Evolutionary conservation across 768 basidiomycete species (phyloP).

Genomic region (Suillus paluster): DNA sequence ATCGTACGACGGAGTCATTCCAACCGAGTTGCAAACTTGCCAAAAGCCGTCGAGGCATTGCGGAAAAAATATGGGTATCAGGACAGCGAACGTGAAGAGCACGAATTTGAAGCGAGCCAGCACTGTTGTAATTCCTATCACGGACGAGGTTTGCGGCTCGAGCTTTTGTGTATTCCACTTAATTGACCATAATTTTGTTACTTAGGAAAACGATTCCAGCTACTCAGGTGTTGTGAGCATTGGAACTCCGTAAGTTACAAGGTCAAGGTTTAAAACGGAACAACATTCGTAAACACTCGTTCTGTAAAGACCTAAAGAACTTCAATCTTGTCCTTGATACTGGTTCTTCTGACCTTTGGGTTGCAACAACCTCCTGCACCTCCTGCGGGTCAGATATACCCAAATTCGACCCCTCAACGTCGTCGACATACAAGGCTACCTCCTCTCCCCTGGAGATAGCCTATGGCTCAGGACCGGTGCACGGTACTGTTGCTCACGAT

Average conservation of each 20-base stretch:
- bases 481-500: constrained; percentile 59
- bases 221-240: constrained; percentile 60
- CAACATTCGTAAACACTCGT: background rate
- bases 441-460: constrained; percentile 41
- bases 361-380: constrained; percentile 57
- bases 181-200: background rate
- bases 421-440: constrained; percentile 40
- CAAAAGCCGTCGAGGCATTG: constrained; percentile 45
- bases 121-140: constrained; percentile 42
- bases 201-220: constrained; percentile 60
- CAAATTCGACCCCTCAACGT: constrained; percentile 47
- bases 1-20: constrained; percentile 42
- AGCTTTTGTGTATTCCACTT: background rate
- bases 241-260: constrained; percentile 63
- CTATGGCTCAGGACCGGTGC: constrained; percentile 75
- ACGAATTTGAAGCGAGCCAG: constrained; percentile 33
- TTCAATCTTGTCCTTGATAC: constrained; percentile 90
- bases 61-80: constrained; percentile 51
- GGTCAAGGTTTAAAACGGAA: background rate
- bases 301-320: constrained; percentile 54
- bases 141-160: constrained; percentile 51
- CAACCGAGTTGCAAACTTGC: constrained; percentile 39
- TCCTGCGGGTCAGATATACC: constrained; percentile 47
- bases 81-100: constrained; percentile 7
- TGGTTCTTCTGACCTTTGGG: constrained; percentile 90